These are phyloP conservation scores for Podaxis sp. DNA, from an alignment of 768 basidiomycete species.

Conservation along the genomic window DNA sequence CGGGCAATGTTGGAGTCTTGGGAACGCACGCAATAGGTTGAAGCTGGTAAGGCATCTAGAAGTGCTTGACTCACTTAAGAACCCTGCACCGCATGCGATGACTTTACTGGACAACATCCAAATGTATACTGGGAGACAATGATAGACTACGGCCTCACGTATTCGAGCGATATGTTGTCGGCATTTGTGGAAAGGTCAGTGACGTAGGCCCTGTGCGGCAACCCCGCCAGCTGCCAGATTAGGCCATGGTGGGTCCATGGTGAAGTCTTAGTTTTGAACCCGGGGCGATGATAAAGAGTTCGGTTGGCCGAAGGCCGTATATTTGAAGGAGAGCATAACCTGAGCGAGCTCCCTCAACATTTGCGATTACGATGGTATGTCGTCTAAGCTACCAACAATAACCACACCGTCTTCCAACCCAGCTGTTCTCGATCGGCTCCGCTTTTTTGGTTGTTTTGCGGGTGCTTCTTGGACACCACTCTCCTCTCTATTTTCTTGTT, in stretches of 20 bases:
- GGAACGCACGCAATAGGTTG: not conserved
- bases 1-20: slow-evolving; percentile 59
- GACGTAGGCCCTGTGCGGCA: not conserved
- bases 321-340: not conserved
- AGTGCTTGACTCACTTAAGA: slow-evolving; percentile 42
- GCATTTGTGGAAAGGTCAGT: not conserved
- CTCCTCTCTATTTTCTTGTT: slow-evolving; percentile 14
- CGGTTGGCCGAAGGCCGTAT: not conserved
- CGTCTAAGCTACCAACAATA: slow-evolving; percentile 33
- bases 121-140: not conserved
- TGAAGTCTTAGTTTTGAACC: not conserved
- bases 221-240: not conserved
- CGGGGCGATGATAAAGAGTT: not conserved
- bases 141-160: not conserved
- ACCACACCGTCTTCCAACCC: slow-evolving; percentile 28
- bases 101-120: slow-evolving; percentile 29
- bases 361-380: slow-evolving; percentile 17
- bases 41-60: not conserved
- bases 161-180: not conserved
- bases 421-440: slow-evolving; percentile 19
- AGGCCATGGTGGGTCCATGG: not conserved
- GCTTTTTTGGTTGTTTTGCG: slow-evolving; percentile 22
- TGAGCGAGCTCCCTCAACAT: not conserved
- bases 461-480: slow-evolving; percentile 11
- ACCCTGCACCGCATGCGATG: slow-evolving; percentile 53